These are phyloP conservation scores for Diaporthe caulivora DNA, from an alignment of 2,329 filamentous ascomycete species.

Conservation along the genomic window DNA sequence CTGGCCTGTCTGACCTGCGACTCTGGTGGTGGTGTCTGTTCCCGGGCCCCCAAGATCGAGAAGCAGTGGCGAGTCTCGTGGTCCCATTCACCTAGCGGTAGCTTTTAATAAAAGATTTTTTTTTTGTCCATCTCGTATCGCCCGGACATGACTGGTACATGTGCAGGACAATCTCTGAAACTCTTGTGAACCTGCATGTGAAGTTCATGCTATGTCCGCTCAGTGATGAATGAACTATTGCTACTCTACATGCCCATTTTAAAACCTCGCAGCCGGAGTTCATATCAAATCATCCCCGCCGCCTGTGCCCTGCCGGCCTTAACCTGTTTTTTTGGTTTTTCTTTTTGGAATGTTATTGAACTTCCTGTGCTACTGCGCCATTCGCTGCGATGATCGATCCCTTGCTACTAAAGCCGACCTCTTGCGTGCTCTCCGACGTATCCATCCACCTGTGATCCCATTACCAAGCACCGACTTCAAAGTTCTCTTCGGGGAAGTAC, in stretches of 20 bases:
- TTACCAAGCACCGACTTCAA: slow-evolving; percentile 92
- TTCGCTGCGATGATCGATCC: background rate
- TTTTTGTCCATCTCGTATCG: too few species aligned
- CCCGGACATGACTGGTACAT: background rate
- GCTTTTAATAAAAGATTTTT: background rate
- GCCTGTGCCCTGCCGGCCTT: background rate
- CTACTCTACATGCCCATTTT: slow-evolving; percentile 11
- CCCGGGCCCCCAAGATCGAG: background rate
- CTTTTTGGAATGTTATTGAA: background rate
- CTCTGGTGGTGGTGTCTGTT: background rate
- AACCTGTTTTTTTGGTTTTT: background rate
- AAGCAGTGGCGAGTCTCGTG: background rate
- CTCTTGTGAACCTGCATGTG: background rate
- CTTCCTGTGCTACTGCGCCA: background rate
- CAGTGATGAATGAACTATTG: background rate
- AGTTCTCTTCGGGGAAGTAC: slow-evolving; percentile 98
- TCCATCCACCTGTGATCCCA: background rate
- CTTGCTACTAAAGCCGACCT: background rate
- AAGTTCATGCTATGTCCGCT: background rate
- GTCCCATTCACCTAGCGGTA: background rate
- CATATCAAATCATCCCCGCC: background rate
- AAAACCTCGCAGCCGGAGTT: background rate
- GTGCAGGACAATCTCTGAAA: background rate
- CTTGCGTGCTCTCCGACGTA: background rate
- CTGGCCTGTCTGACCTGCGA: background rate